Evolutionary conservation across 2,329 filamentous ascomycete genomes (phyloP), one percentile per base, ranked within the genome.

Genomic region (Fusarium austroafricanum): DNA sequence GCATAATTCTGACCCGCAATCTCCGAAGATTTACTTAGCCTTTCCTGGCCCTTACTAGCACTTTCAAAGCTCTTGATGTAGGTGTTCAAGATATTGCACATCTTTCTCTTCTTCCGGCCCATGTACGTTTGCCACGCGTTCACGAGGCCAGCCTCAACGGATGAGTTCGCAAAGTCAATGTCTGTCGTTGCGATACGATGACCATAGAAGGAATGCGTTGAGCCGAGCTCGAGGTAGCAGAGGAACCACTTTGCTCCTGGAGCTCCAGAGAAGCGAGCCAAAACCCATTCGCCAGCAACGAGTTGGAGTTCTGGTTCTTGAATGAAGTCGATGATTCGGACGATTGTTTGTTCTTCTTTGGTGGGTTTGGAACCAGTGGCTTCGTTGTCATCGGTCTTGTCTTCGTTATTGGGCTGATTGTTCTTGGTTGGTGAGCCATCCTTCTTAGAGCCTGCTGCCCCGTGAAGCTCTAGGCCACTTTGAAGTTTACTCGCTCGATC

Each of bases 31-130:
- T 56, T 56, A 6, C 42, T 52, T 0, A 52, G 5, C 7, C 38
- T 53, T 11, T 53, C 54, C 21, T 37, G 38, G 2, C 54, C 11
- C 9, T 56, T 52, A 4, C 15, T n/a, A 1, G 45, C 54, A 20
- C 37, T 56, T 2, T 28, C n/a, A 4, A 29, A 33, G n/a, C 45
- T 56, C 6, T 33, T 21, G 21, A 56, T 28, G n/a, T 35, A 56
- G 14, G 12, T 56, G 14, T 35, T n/a, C 15, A 56, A 7, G 6
- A 56, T 39, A 3, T 52, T 56, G 15, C 54, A 56, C 54, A 56
- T 56, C 45, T 56, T 56, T 28, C 46, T 42, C n/a, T 56, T 56
- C 21, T 56, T 56, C 0, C 54, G 28, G 7, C 10, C 26, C 54
- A 56, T 56, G 8, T 56, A 56, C 0, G 35, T 28, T 5, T 56